Evolutionary conservation across 768 basidiomycete genomes (phyloP).

Genomic region (Phlebiopsis flavidoalba): DNA sequence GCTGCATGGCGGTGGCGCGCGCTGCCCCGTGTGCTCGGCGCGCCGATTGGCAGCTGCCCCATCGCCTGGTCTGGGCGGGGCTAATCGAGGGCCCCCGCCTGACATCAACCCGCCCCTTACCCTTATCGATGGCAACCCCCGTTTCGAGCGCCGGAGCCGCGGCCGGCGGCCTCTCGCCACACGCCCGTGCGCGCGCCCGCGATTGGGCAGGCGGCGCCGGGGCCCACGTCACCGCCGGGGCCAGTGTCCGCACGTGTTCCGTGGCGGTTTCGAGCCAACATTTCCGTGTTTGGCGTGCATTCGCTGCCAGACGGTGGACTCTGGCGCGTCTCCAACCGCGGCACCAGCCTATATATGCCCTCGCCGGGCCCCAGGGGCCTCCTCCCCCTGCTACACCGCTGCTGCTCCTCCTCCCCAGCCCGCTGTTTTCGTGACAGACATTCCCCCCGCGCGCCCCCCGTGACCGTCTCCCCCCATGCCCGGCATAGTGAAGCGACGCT

Average conservation of each 20-base stretch:
- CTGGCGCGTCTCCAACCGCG: neutral
- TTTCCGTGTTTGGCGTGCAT: neutral
- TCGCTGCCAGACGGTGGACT: neutral
- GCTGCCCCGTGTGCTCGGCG: too few species aligned
- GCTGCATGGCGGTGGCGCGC: neutral
- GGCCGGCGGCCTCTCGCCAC: neutral
- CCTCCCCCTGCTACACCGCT: too few species aligned
- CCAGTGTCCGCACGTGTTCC: neutral
- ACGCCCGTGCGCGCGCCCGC: too few species aligned
- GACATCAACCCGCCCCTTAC: neutral
- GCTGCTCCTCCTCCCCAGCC: neutral
- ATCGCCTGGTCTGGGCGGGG: neutral
- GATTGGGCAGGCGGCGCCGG: too few species aligned
- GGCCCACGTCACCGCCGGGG: neutral
- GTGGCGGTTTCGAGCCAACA: neutral
- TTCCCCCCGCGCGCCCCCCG: neutral
- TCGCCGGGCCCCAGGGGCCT: neutral
- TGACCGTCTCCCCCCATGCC: slow-evolving; percentile 24
- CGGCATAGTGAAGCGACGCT: slow-evolving; percentile 55
- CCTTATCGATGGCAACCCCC: slow-evolving; percentile 9
- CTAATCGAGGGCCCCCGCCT: neutral
- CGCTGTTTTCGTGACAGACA: neutral
- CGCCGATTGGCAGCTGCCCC: neutral
- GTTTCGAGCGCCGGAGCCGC: neutral
- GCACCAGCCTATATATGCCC: neutral